Evolutionary conservation across 2,329 filamentous ascomycete genomes (phyloP).

Genomic region (Venturia pyrina): DNA sequence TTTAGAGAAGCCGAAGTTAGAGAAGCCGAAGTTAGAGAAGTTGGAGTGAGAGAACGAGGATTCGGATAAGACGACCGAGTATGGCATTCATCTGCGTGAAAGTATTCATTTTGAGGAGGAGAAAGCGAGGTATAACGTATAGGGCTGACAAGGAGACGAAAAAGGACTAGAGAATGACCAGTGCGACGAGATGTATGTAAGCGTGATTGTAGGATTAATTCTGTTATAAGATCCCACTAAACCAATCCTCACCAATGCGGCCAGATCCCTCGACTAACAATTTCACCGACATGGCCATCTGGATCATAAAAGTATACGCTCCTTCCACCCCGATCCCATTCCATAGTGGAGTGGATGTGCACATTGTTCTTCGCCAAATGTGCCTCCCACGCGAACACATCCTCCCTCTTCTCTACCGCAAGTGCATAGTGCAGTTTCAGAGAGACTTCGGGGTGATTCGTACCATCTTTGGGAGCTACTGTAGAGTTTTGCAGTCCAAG

Average conservation of each 20-base stretch:
- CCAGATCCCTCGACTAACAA: constrained; percentile 23
- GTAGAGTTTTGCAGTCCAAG: not conserved
- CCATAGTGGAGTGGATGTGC: constrained; percentile 18
- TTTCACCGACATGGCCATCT: constrained; percentile 24
- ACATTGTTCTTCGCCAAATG: constrained; percentile 19
- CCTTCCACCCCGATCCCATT: constrained; percentile 21
- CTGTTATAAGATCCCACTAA: too few species aligned
- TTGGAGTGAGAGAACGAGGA: constrained; percentile 50
- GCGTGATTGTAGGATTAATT: too few species aligned
- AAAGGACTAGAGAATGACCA: not conserved
- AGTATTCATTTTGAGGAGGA: not conserved
- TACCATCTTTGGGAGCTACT: not conserved
- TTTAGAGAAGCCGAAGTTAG: too few species aligned
- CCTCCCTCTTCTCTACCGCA: constrained; percentile 18
- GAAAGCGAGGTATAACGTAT: too few species aligned
- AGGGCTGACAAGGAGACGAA: not conserved
- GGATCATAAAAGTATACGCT: constrained; percentile 24
- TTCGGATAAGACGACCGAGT: constrained; percentile 36
- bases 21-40: too few species aligned
- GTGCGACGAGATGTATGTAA: not conserved
- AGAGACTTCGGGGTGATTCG: not conserved
- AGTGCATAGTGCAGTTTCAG: constrained; percentile 23
- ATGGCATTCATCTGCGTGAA: not conserved
- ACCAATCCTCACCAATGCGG: constrained; percentile 17
- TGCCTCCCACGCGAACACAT: constrained; percentile 20